Conservation (phyloP, 768 basidiomycete genomes). For the Termitomyces sp. region DNA sequence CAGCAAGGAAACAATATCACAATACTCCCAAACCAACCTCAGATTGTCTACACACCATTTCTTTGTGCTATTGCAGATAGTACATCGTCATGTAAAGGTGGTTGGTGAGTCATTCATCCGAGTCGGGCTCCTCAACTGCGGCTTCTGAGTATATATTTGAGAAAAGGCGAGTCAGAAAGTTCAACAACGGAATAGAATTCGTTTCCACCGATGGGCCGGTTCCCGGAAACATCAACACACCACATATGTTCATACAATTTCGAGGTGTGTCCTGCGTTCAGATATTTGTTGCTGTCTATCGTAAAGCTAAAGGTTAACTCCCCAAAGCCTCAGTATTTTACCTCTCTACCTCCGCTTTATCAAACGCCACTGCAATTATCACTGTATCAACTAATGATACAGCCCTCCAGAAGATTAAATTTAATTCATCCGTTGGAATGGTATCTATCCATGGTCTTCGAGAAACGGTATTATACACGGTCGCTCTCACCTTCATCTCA, state of each 20-base stretch:
- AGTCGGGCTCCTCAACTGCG: not conserved
- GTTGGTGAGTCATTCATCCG: constrained; percentile 33
- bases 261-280: constrained; percentile 34
- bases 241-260: constrained; percentile 57
- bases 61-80: constrained; percentile 28
- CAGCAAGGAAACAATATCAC: constrained; percentile 32
- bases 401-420: constrained; percentile 29
- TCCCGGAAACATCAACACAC: constrained; percentile 36
- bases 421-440: constrained; percentile 39
- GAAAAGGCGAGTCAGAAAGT: constrained; percentile 13
- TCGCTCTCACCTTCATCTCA: constrained; percentile 38
- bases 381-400: constrained; percentile 39
- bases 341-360: constrained; percentile 37
- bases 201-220: constrained; percentile 43
- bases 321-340: constrained; percentile 39
- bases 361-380: constrained; percentile 52
- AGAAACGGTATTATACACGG: constrained; percentile 34
- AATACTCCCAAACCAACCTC: constrained; percentile 31
- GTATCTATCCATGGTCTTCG: constrained; percentile 37
- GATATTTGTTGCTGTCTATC: not conserved
- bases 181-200: constrained; percentile 16
- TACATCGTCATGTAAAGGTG: constrained; percentile 35
- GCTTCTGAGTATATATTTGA: constrained; percentile 1
- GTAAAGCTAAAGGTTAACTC: not conserved
- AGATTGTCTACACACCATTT: constrained; percentile 47